phyloP scores from a whole-genome alignment of 2,329 filamentous ascomycete species.

The Sarocladium strictum region DNA sequence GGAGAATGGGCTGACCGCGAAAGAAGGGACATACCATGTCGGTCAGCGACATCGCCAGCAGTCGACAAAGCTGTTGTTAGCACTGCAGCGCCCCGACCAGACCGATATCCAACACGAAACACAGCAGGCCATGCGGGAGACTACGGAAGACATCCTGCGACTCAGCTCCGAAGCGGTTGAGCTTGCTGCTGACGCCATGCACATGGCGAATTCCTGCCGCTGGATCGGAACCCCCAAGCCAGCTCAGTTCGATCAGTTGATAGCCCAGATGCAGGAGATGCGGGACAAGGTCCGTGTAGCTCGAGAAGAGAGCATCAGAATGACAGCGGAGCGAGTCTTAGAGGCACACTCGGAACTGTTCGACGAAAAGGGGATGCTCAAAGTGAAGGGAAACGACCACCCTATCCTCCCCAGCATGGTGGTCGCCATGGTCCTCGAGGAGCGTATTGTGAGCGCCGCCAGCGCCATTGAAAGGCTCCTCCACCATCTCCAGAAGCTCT shows the following conservation, averaged over 20 bases:
- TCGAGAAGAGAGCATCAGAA: slow-evolving; percentile 18
- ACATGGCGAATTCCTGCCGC: slow-evolving; percentile 22
- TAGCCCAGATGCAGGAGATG: slow-evolving; percentile 15
- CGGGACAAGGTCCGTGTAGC: slow-evolving; percentile 21
- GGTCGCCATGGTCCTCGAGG: slow-evolving; percentile 40
- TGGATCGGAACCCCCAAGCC: slow-evolving; percentile 22
- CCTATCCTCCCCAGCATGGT: slow-evolving; percentile 33
- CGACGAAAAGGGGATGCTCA: slow-evolving; percentile 32
- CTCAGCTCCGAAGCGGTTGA: slow-evolving; percentile 18
- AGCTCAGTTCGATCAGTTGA: slow-evolving; percentile 17
- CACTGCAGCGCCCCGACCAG: slow-evolving; percentile 30
- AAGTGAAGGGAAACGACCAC: slow-evolving; percentile 17
- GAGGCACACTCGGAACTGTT: slow-evolving; percentile 33
- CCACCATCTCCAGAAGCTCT: slow-evolving; percentile 27
- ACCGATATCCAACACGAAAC: slow-evolving; percentile 25
- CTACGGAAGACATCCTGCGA: slow-evolving; percentile 21
- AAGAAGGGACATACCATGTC: slow-evolving; percentile 13
- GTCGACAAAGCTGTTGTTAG: slow-evolving; percentile 26
- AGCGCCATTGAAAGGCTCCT: slow-evolving; percentile 28
- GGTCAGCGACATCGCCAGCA: slow-evolving; percentile 24
- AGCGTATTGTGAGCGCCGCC: slow-evolving; percentile 27
- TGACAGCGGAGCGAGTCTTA: slow-evolving; percentile 35
- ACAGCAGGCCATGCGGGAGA: slow-evolving; percentile 23
- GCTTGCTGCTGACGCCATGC: slow-evolving; percentile 19
- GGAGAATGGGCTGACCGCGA: background rate